These are phyloP conservation scores for Leccinum subrobustum DNA, from an alignment of 1,284 basidiomycete species.

Conservation along the genomic window DNA sequence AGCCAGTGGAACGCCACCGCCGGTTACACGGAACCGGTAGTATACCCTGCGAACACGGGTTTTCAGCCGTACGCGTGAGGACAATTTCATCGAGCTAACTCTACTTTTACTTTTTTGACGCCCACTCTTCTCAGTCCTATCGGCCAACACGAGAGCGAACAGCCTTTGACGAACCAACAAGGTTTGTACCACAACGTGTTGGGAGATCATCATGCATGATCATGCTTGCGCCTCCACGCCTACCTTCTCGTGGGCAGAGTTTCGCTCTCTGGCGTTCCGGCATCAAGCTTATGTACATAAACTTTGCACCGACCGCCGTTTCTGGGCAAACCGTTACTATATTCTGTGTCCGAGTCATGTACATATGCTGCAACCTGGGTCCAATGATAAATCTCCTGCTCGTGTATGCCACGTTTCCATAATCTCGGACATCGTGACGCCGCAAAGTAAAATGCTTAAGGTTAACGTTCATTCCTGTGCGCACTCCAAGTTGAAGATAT, in stretches of 20 bases:
- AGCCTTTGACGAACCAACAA: slow-evolving; percentile 8
- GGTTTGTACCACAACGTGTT: slow-evolving; percentile 12
- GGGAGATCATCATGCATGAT: slow-evolving; percentile 3
- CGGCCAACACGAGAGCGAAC: slow-evolving; percentile 10
- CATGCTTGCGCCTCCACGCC: slow-evolving; percentile 7
- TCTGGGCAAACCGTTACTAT: slow-evolving; percentile 5
- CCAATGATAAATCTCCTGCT: slow-evolving; percentile 13
- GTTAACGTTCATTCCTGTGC: slow-evolving; percentile 19
- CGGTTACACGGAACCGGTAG: background rate
- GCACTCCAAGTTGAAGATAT: slow-evolving; percentile 1
- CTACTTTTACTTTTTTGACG: slow-evolving; percentile 4
- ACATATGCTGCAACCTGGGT: slow-evolving; percentile 5
- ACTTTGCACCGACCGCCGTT: background rate
- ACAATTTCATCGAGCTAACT: background rate
- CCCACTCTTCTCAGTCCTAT: slow-evolving; percentile 5
- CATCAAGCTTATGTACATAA: slow-evolving; percentile 15
- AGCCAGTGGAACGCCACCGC: background rate
- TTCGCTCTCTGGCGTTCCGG: background rate
- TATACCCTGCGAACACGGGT: slow-evolving; percentile 9
- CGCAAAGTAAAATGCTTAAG: background rate
- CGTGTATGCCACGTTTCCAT: slow-evolving; percentile 29
- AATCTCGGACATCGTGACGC: slow-evolving; percentile 18
- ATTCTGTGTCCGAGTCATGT: background rate
- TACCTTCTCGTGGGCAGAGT: slow-evolving; percentile 1
- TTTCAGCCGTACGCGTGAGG: slow-evolving; percentile 21